Conservation (phyloP, 1,284 basidiomycete species). For the Ganoderma lucidum region DNA sequence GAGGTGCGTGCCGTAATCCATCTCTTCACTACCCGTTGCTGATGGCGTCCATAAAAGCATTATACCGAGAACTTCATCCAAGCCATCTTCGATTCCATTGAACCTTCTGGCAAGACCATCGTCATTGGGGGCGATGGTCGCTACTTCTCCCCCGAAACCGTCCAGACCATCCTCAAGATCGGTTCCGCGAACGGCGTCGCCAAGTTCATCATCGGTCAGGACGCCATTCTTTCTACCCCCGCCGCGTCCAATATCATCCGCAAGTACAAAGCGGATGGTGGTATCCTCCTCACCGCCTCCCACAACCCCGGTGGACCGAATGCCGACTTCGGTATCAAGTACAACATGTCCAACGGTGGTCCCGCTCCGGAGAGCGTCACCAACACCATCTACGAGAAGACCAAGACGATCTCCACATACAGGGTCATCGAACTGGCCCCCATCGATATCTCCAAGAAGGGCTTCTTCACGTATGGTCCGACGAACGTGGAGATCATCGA, state of each 20-base stretch:
- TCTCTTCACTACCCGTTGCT: slow-evolving; percentile 2
- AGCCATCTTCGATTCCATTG: slow-evolving; percentile 92
- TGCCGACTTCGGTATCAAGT: slow-evolving; percentile 99
- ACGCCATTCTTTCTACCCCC: slow-evolving; percentile 95
- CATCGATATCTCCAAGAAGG: slow-evolving; percentile 83
- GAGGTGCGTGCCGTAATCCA: slow-evolving; percentile 58
- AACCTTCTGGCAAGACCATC: slow-evolving; percentile 83
- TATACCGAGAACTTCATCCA: slow-evolving; percentile 99
- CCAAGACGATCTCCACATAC: slow-evolving; percentile 88
- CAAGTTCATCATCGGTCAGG: slow-evolving; percentile 90
- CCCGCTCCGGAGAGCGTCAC: slow-evolving; percentile 97
- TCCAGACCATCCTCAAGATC: slow-evolving; percentile 92
- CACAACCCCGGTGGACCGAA: slow-evolving; percentile 99
- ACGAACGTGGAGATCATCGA: slow-evolving; percentile 93
- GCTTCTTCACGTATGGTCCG: slow-evolving; percentile 83
- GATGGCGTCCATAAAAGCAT: slow-evolving; percentile 58
- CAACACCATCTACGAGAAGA: slow-evolving; percentile 92
- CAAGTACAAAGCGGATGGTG: slow-evolving; percentile 95
- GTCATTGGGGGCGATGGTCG: slow-evolving; percentile 98
- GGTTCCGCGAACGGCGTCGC: slow-evolving; percentile 91
- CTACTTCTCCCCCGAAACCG: slow-evolving; percentile 90
- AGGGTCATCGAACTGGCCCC: slow-evolving; percentile 80
- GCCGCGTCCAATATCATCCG: slow-evolving; percentile 97
- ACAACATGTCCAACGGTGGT: slow-evolving; percentile 97
- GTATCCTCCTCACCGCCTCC: slow-evolving; percentile 96